Evolutionary conservation across 257 asterid genomes (phyloP), one percentile per base, ranked within the genome.

Genomic region (Solanum okadae): DNA sequence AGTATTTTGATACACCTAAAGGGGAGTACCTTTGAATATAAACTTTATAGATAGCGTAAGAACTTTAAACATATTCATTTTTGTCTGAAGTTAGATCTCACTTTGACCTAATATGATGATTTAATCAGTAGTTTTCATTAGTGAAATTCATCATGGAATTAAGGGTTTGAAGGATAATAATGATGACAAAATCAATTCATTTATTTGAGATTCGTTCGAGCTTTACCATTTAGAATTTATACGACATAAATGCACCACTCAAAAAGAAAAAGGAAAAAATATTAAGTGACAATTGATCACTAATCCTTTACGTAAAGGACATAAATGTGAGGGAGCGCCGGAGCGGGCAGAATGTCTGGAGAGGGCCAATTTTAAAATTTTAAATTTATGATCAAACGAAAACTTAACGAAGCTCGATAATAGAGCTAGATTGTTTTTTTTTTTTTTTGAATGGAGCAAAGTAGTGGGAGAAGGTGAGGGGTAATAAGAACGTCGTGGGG

Each of bases 401-500:
- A 52, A 52, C 10, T 18, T 52, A 52, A 52, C 0, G 9, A 6
- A 16, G 1, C 63, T 52, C 23, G 3, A 52, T 52, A 16, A 52
- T 6, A 52, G 63, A 49, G 61, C 1, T 15, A 16, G 9, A 15
- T 5, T 49, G 35, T 35, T 35, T 2, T 9, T 38, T 40, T 8
- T 9, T 40, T 40, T 10, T 6, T 35, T 35, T 35, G 1, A 40
- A 40, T 40, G 44, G 12, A 40, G 65, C 65, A 20, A 65, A 12
- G 35, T 71, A 18, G 89, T 86, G 63, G 86, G 25, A 87, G 86
- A 88, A 40, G 68, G 85, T 72, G 33, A 33, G 71, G 10, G 77
- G 86, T 87, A 89, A 42, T 38, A n/a, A 77, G 90, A 63, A 70
- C 71, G 61, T 87, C 85, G 83, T 38, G 52, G 35, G 29, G 87